Base-by-base conservation (phyloP, 768 basidiomycete genomes). In the Mycena vitilis region DNA sequence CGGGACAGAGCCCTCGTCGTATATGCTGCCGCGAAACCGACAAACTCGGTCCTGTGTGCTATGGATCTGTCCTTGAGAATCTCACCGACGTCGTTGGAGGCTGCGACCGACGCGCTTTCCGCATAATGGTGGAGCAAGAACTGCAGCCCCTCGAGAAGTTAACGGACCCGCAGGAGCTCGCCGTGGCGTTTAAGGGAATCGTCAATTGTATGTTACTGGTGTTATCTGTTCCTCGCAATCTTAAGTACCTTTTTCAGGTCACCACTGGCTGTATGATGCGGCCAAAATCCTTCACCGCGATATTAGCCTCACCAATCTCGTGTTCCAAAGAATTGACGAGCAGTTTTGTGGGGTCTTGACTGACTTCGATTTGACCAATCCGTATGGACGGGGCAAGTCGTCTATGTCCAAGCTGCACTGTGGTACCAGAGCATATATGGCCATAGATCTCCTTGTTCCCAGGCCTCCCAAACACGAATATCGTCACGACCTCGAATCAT, bases 361-460 rank as follows among this genome's bases (percentile, higher is more conserved):
- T 44, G 60, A 62, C 38, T 62, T 53, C n/a, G 60, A 62, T 52
- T 51, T 62, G 2, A 51, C 60, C 25, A 2, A 25, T 10, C 18
- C 5, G 4, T 5, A 15, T 9, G 22, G 53, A 5, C 6, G 30
- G 13, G 9, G n/a, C 20, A 0, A 9, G 9, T 20, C 49, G 0
- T 71, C 69, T 8, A 52, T 57, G 12, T 68, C 74, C 6, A 62
- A 61, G 34, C 71, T 76, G 49, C 73, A 71, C 51, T 77, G 76
- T 6, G 78, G 77, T 1, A 79, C 78, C 6, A 59, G 74, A 2
- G 76, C 75, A 12, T 78, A 77, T 65, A 78, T 77, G 78, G 75
- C 79, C 22, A 13, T 55, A 11, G 75, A 77, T 37, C 75, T 80
- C 13, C 63, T 79, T 34, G n/a, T 47, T 4, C 58, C 58, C 2